Evolutionary conservation across 345 rosid genomes (phyloP).

Genomic region (Toxicodendron radicans): DNA sequence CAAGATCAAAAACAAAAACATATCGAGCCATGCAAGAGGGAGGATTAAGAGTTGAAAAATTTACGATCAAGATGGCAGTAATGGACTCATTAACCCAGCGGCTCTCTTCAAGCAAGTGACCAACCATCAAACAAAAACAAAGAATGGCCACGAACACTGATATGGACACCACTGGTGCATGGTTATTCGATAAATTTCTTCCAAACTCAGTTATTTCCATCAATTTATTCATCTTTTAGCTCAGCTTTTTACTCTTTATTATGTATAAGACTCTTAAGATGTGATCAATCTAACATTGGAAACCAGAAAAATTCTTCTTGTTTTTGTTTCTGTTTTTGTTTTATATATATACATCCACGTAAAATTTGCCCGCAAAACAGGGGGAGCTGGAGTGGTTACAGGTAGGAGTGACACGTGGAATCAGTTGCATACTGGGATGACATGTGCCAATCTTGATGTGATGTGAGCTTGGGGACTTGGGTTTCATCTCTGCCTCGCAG

Average conservation of each 20-base stretch:
- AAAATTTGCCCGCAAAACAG: not conserved
- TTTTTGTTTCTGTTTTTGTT: not conserved
- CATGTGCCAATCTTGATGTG: not conserved
- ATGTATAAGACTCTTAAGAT: no score
- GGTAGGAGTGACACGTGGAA: not conserved
- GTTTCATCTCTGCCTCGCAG: no score
- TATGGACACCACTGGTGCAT: constrained; percentile 65
- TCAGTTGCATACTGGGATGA: not conserved
- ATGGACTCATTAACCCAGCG: constrained; percentile 94
- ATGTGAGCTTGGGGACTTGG: not conserved
- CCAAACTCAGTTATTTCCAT: constrained; percentile 10
- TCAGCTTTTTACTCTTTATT: not conserved
- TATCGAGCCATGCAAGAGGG: not conserved
- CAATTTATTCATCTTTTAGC: not conserved
- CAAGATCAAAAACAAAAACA: not conserved
- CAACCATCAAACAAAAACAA: constrained; percentile 69
- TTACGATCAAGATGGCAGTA: constrained; percentile 80
- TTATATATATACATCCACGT: no score
- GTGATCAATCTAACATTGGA: not conserved
- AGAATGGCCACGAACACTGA: constrained; percentile 77
- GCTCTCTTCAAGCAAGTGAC: constrained; percentile 85
- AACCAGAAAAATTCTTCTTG: no score
- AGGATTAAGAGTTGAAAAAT: no score
- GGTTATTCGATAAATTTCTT: constrained; percentile 29
- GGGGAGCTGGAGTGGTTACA: constrained; percentile 7